Conservation (phyloP, 1,284 basidiomycete genomes). For the Anthracocystis setariae region DNA sequence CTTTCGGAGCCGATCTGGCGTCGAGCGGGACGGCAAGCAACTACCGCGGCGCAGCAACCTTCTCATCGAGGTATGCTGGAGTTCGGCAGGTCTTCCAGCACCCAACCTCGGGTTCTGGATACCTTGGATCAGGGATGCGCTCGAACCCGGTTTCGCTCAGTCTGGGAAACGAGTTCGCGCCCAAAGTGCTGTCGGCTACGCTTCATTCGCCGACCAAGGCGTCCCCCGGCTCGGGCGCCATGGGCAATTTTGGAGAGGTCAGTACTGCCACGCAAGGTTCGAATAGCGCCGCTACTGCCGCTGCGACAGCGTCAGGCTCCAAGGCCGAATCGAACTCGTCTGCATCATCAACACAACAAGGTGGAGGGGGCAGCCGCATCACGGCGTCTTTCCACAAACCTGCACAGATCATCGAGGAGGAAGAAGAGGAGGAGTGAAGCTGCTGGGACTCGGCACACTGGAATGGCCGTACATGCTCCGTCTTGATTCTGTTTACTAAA, state of each 20-base stretch:
- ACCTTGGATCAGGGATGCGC: constrained; percentile 10
- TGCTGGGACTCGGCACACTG: not conserved
- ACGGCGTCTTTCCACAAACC: constrained; percentile 38
- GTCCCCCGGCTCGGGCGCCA: not conserved
- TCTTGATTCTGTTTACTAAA: no score
- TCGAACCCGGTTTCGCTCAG: constrained; percentile 30
- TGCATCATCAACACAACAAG: constrained; percentile 2
- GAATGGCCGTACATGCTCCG: no score
- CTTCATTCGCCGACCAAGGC: constrained; percentile 23
- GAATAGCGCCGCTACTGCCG: no score
- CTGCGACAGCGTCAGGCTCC: not conserved
- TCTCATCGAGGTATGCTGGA: constrained; percentile 46
- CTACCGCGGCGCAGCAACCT: constrained; percentile 21
- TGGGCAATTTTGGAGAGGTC: constrained; percentile 6
- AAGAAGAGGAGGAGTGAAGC: constrained; percentile 46
- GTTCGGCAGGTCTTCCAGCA: constrained; percentile 50
- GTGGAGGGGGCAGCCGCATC: constrained; percentile 22
- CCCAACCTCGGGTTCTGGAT: constrained; percentile 5
- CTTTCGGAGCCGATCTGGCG: constrained; percentile 5
- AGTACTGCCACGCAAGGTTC: no score
- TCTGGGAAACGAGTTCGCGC: constrained; percentile 53
- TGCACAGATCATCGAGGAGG: constrained; percentile 49
- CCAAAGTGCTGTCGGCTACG: constrained; percentile 38
- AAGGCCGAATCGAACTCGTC: constrained; percentile 1
- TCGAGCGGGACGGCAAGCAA: constrained; percentile 4